Percentiles rank a stretch among this genome's conserved stretches.
Evolutionary conservation across 1,284 basidiomycete species (phyloP).

Genomic region (Malassezia psittaci): DNA sequence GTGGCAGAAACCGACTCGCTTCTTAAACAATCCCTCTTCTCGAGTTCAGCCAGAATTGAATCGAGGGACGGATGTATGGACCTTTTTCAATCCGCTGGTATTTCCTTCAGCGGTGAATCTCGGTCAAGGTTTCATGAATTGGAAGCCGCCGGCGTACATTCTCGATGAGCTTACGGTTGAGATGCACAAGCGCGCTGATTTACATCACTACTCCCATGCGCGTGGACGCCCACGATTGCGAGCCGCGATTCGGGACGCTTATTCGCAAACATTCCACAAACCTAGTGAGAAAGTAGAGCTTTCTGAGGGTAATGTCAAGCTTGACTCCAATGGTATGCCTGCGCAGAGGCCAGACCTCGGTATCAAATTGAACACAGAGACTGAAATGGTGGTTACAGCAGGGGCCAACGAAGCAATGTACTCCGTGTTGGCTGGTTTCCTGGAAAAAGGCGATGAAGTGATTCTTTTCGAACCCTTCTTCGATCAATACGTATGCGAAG

Average conservation of each 20-base stretch:
- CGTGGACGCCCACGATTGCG: conserved; percentile 37
- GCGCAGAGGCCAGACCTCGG: conserved; percentile 45
- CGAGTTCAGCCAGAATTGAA: conserved; percentile 32
- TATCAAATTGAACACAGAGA: conserved; percentile 67
- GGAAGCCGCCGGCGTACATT: conserved; percentile 36
- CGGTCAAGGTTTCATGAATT: conserved; percentile 47
- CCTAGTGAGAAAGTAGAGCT: conserved; percentile 18
- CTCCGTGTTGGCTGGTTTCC: conserved; percentile 30
- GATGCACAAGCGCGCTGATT: conserved; percentile 24
- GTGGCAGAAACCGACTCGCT: conserved; percentile 17
- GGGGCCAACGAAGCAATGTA: conserved; percentile 60
- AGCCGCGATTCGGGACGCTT: conserved; percentile 29
- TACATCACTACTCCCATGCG: conserved; percentile 45
- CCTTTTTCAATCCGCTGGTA: conserved; percentile 40
- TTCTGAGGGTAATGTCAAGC: background rate
- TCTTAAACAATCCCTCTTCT: conserved; percentile 19
- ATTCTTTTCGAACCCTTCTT: conserved; percentile 94
- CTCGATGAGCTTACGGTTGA: conserved; percentile 24
- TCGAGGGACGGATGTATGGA: conserved; percentile 41
- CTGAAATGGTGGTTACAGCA: conserved; percentile 83
- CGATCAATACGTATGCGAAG: conserved; percentile 67
- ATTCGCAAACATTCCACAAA: conserved; percentile 24
- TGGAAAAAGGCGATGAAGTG: conserved; percentile 65
- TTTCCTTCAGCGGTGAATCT: conserved; percentile 45
- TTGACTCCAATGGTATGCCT: conserved; percentile 10